Conservation (phyloP, 2,329 filamentous ascomycete genomes). For the Phyllosticta citribraziliensis region DNA sequence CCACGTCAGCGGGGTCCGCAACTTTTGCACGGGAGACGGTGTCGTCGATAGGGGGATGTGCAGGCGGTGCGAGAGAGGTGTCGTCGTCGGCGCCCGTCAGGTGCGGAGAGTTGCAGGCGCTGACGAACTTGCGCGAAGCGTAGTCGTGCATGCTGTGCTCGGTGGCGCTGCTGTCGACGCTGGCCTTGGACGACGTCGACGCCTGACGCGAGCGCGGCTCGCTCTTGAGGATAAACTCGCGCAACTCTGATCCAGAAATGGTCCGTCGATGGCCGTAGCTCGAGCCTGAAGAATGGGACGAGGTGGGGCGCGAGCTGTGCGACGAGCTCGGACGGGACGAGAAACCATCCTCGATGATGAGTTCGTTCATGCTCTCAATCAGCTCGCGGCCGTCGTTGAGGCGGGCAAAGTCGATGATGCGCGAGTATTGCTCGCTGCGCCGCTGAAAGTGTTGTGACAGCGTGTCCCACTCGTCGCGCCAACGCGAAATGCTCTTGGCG, state of each 20-base stretch:
- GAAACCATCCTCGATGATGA: neutral
- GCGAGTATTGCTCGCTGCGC: slow-evolving; percentile 3
- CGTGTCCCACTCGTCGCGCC: slow-evolving; percentile 7
- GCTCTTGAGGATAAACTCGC: neutral
- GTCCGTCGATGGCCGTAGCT: neutral
- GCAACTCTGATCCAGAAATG: neutral
- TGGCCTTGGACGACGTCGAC: neutral
- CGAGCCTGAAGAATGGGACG: neutral
- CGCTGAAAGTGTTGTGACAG: slow-evolving; percentile 4
- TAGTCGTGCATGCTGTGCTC: neutral
- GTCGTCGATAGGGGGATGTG: neutral
- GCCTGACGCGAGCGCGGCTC: neutral
- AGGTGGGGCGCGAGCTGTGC: neutral
- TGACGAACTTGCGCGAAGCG: neutral
- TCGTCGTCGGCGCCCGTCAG: neutral
- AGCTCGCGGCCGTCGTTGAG: slow-evolving; percentile 4
- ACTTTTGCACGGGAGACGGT: neutral
- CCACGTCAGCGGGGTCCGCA: neutral
- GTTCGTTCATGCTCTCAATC: neutral
- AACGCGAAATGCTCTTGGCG: slow-evolving; percentile 4
- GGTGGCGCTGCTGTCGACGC: neutral
- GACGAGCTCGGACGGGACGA: neutral
- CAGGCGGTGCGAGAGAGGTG: neutral
- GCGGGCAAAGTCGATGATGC: neutral
- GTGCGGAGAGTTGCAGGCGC: neutral